These are phyloP conservation scores for Vitis cinerea DNA, from an alignment of 164 flowering plant species.

Conservation along the genomic window DNA sequence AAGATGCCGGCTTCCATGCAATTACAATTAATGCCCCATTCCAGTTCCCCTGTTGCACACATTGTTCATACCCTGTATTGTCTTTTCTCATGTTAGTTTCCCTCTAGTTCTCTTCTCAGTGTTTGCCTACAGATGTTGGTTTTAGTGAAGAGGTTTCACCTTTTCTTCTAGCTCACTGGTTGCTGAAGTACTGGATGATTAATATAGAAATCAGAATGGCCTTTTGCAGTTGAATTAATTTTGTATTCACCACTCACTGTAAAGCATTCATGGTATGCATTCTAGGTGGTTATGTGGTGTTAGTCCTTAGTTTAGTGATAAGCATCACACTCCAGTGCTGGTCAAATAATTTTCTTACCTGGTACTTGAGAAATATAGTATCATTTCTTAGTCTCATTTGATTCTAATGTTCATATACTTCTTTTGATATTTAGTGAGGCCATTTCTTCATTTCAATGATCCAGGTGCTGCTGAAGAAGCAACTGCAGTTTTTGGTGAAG, in stretches of 20 bases:
- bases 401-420: background rate
- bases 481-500: constrained; percentile 67
- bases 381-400: background rate
- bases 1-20: background rate
- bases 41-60: background rate
- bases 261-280: background rate
- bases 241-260: background rate
- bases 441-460: constrained; percentile 4
- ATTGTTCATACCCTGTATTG: background rate
- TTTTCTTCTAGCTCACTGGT: background rate
- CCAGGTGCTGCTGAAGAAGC: constrained; percentile 94
- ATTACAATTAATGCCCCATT: background rate
- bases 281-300: background rate
- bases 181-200: background rate
- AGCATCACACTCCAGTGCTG: background rate
- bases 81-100: background rate
- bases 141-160: background rate
- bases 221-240: background rate
- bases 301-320: background rate
- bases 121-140: background rate
- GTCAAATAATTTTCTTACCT: background rate
- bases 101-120: background rate
- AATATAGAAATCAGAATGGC: background rate
- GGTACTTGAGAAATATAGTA: background rate
- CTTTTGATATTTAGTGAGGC: too few species aligned